These are phyloP conservation scores for Stenogyne calaminthoides DNA, from an alignment of 305 asterid genomes.

Conservation along the genomic window DNA sequence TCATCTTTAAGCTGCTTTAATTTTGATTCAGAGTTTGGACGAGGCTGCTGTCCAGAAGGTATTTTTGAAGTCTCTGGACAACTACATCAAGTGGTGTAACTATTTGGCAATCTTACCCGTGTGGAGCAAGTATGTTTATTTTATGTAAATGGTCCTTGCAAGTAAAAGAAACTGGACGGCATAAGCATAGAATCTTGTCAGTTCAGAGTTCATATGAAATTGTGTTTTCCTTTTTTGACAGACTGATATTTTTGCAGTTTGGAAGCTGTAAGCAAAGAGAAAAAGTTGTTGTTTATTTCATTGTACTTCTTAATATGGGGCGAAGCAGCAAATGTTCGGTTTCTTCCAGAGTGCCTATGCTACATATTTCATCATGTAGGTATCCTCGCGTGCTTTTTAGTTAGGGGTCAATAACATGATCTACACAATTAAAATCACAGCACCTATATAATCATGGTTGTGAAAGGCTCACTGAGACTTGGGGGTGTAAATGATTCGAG, in stretches of 20 bases:
- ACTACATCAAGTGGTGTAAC: constrained; percentile 93
- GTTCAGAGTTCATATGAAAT: constrained; percentile 22
- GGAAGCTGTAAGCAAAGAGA: constrained; percentile 90
- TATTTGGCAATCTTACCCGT: constrained; percentile 79
- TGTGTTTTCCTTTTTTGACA: constrained; percentile 16
- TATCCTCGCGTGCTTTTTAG: constrained; percentile 23
- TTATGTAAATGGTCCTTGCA: constrained; percentile 13
- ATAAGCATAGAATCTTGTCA: constrained; percentile 20
- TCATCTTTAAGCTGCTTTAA: constrained; percentile 23
- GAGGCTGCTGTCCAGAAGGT: constrained; percentile 92
- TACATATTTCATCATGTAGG: constrained; percentile 98
- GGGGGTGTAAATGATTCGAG: too few relatives aligned
- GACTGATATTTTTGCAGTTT: constrained; percentile 53
- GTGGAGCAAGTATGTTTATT: constrained; percentile 89
- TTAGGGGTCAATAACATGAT: background rate
- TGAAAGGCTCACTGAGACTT: too few relatives aligned
- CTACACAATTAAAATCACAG: too few relatives aligned
- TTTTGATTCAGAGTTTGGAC: constrained; percentile 74
- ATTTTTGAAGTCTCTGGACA: constrained; percentile 90
- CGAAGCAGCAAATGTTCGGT: constrained; percentile 94
- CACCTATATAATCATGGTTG: background rate
- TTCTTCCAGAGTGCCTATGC: constrained; percentile 99
- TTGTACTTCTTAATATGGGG: constrained; percentile 96
- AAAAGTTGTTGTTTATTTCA: constrained; percentile 77
- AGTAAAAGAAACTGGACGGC: constrained; percentile 22